Evolutionary conservation across 306 rosid species (phyloP).

Genomic region (Medicago lupulina): DNA sequence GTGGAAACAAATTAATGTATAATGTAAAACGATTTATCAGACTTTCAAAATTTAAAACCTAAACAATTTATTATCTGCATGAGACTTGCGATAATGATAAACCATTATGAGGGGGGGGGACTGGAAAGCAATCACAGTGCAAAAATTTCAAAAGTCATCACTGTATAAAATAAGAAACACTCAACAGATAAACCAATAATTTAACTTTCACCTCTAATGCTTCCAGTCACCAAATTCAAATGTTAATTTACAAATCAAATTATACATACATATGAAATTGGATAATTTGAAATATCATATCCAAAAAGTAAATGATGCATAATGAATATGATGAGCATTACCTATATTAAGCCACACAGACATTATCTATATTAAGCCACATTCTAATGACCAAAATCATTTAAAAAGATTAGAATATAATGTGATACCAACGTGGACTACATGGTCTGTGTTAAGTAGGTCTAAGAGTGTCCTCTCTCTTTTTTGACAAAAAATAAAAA

Average conservation of each 20-base stretch:
- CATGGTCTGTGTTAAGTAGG: not conserved
- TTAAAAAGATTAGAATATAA: not conserved
- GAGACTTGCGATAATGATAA: slow-evolving; percentile 5
- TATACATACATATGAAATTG: not conserved
- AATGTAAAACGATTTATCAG: not conserved
- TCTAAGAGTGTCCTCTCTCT: slow-evolving; percentile 2
- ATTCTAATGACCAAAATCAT: slow-evolving; percentile 5
- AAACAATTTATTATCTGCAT: not conserved
- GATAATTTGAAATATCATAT: too few species aligned
- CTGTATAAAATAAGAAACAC: slow-evolving; percentile 5
- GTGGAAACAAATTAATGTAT: slow-evolving; percentile 36
- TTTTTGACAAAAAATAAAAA: not conserved
- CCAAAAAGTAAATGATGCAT: not conserved
- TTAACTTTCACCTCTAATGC: slow-evolving; percentile 2
- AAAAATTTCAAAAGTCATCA: slow-evolving; percentile 13
- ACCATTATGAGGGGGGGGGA: slow-evolving; percentile 6
- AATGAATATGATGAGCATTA: not conserved
- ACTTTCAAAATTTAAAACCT: slow-evolving; percentile 18
- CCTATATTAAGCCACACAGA: slow-evolving; percentile 4
- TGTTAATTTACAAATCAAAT: not conserved
- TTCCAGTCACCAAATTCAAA: slow-evolving; percentile 2
- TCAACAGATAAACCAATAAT: slow-evolving; percentile 15
- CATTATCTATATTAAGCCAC: slow-evolving; percentile 10
- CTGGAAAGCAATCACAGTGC: slow-evolving; percentile 16
- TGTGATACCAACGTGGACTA: slow-evolving; percentile 5